These are phyloP conservation scores for Paxillus involutus DNA, from an alignment of 768 basidiomycete genomes.

Conservation along the genomic window DNA sequence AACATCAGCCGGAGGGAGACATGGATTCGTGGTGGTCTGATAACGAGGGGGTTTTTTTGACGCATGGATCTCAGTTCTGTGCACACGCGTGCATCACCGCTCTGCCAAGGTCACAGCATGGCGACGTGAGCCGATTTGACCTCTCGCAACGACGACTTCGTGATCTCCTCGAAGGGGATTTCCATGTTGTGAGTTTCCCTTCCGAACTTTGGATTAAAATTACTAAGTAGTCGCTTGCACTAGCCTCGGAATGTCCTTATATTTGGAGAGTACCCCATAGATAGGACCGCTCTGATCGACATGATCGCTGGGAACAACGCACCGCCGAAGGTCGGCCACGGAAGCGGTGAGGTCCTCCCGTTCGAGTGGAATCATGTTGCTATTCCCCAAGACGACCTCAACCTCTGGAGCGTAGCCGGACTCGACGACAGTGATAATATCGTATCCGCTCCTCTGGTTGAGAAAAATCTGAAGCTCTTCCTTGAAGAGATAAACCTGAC, in stretches of 20 bases:
- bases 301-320: neutral
- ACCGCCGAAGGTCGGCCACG: neutral
- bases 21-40: constrained; percentile 38
- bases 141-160: constrained; percentile 12
- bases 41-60: constrained; percentile 26
- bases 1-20: constrained; percentile 19
- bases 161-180: constrained; percentile 5
- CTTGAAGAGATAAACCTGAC: constrained; percentile 13
- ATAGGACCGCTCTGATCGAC: constrained; percentile 13
- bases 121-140: constrained; percentile 7
- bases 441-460: constrained; percentile 6
- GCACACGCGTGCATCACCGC: constrained; percentile 38
- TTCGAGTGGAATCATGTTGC: constrained; percentile 5
- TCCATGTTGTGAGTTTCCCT: constrained; percentile 13
- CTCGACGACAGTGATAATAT: constrained; percentile 12
- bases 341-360: neutral
- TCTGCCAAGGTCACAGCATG: neutral
- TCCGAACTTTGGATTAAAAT: neutral
- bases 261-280: constrained; percentile 11
- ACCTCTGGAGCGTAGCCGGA: constrained; percentile 14
- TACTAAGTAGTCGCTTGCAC: neutral
- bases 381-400: constrained; percentile 10
- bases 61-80: constrained; percentile 30
- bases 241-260: constrained; percentile 23
- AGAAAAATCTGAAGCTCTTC: constrained; percentile 16